Conservation (phyloP, 192 early-diverging fungal species). For the Rhizophagus clarus region DNA sequence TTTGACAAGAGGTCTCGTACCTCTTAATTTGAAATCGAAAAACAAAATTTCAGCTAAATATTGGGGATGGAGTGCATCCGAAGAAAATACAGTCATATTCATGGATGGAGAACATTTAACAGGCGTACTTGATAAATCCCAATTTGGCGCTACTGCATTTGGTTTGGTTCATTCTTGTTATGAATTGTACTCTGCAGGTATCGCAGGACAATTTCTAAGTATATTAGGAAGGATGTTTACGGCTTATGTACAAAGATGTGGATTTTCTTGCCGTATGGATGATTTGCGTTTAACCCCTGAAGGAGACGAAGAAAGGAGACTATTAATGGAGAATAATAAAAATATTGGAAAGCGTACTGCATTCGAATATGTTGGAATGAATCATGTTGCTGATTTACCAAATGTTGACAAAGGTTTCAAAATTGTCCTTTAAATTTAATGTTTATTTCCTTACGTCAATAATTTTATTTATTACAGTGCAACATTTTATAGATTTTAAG, state of each 20-base stretch:
- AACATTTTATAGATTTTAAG: constrained; percentile 57
- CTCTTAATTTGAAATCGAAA: constrained; percentile 88
- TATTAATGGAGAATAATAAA: constrained; percentile 65
- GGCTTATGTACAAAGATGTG: constrained; percentile 82
- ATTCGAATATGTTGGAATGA: constrained; percentile 74
- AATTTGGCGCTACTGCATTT: constrained; percentile 90
- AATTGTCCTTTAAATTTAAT: not conserved
- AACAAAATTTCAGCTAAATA: constrained; percentile 81
- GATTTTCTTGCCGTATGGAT: constrained; percentile 98
- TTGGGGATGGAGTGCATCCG: constrained; percentile 78
- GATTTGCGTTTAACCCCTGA: constrained; percentile 86
- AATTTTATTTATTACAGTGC: not conserved
- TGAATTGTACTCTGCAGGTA: constrained; percentile 88
- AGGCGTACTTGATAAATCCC: constrained; percentile 96
- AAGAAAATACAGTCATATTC: constrained; percentile 86
- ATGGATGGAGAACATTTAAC: constrained; percentile 88
- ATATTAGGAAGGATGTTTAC: constrained; percentile 91
- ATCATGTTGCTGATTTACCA: constrained; percentile 13
- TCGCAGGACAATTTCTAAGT: constrained; percentile 89
- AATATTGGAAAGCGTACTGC: constrained; percentile 72
- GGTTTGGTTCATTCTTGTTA: constrained; percentile 96
- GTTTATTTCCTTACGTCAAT: not conserved
- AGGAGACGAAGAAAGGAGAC: constrained; percentile 77
- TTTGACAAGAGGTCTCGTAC: constrained; percentile 74
- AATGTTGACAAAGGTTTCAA: not conserved